Conservation (phyloP, 306 rosid genomes). For the Gleditsia sinensis region DNA sequence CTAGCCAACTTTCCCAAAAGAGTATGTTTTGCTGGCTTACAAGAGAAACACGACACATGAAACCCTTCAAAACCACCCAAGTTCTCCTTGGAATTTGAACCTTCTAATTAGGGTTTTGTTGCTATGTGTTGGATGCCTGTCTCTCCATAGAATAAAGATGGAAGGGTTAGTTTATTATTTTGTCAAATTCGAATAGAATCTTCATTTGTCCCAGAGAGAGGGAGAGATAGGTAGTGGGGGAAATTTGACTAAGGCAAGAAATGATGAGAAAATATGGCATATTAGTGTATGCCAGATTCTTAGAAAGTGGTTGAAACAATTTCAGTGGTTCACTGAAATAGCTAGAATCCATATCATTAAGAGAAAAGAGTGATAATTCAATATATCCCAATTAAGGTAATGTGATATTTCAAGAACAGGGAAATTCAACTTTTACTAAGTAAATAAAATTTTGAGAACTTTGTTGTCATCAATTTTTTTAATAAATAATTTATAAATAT, state of each 20-base stretch:
- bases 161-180: neutral
- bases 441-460: no score
- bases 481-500: no score
- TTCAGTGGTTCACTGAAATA: no score
- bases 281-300: neutral
- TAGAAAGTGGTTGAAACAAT: neutral
- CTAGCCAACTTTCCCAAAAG: neutral
- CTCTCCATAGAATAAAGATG: slow-evolving; percentile 22
- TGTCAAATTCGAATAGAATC: slow-evolving; percentile 16
- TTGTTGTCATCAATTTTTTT: no score
- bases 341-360: no score
- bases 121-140: neutral
- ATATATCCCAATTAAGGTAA: no score
- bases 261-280: slow-evolving; percentile 2
- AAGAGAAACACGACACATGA: neutral
- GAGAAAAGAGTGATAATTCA: no score
- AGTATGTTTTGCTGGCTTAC: neutral
- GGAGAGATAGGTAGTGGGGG: neutral
- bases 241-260: neutral
- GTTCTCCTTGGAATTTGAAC: neutral
- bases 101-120: neutral
- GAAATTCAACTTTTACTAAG: no score
- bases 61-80: neutral
- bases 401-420: no score
- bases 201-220: neutral